These are phyloP conservation scores for Rhodocollybia butyracea DNA, from an alignment of 768 basidiomycete species.

Conservation along the genomic window DNA sequence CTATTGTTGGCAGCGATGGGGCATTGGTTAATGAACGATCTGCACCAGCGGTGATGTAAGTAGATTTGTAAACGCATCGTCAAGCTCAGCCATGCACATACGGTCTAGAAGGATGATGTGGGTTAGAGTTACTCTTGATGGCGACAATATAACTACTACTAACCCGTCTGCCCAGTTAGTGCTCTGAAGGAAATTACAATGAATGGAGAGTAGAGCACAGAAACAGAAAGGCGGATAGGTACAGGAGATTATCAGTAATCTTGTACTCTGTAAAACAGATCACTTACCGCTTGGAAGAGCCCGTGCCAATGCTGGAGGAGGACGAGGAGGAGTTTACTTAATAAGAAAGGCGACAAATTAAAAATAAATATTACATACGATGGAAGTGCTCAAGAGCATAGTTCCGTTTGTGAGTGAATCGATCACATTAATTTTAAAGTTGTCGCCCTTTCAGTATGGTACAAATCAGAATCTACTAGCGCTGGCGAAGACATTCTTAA, in stretches of 20 bases:
- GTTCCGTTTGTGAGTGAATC: slow-evolving; percentile 32
- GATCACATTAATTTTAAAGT: slow-evolving; percentile 34
- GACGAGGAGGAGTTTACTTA: not conserved
- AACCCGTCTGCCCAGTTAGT: slow-evolving; percentile 15
- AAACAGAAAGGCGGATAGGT: no score
- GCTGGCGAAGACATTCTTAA: not conserved
- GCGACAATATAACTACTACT: not conserved
- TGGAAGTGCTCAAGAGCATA: slow-evolving; percentile 34
- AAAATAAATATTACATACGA: no score
- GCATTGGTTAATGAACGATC: slow-evolving; percentile 24
- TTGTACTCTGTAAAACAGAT: no score
- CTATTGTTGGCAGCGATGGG: slow-evolving; percentile 24
- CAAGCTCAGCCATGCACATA: not conserved
- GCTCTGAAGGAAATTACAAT: no score
- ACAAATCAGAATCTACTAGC: no score
- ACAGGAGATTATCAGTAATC: no score
- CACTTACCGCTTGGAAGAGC: slow-evolving; percentile 16
- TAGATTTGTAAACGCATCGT: no score
- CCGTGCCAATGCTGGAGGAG: slow-evolving; percentile 19
- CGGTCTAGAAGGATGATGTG: not conserved
- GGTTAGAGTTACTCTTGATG: not conserved
- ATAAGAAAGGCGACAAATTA: not conserved
- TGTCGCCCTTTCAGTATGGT: slow-evolving; percentile 24
- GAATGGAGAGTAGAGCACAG: no score
- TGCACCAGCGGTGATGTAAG: no score